Evolutionary conservation across 352 stramenopile species (phyloP), one percentile per base, ranked within the genome.

Genomic region (Phytopythium sindhum): DNA sequence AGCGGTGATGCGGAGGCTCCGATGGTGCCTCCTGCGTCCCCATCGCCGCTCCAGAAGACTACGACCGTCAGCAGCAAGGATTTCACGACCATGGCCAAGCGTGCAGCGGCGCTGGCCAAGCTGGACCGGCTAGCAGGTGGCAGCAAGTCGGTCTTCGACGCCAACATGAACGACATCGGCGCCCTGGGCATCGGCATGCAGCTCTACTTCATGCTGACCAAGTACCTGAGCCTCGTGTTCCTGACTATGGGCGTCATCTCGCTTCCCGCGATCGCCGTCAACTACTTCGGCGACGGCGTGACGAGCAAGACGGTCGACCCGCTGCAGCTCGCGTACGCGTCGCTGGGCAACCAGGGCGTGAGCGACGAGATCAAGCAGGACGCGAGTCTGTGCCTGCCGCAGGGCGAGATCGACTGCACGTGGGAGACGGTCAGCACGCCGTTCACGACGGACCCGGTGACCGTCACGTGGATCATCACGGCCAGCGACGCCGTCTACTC

Each of bases 171-270:
- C 48, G 82, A 91, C 65, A 94, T 96, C 51, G 85, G 80, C 24
- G 77, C 78, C 28, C 63, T 96, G 35, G 87, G 87, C 19, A 93
- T 96, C 44, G 87, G 85, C 14, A 75, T 96, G 68, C 78, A 90
- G 72, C 72, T 96, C 6, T 96, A 94, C 52, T 96, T 96, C 42
- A 84, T 94, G 71, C 64, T 96, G 33, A 89, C 83, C 47, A 91
- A 93, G 75, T 89, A 91, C 56, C 55, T 91, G 59, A 69, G 69
- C 33, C 66, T 85, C 23, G 67, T 71, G 7, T 92, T 96, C 57
- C 52, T 91, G 8, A n/a, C 74, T 47, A 93, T 94, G 82, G 84
- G 84, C 17, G 61, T 91, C 39, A 53, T 91, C 7, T 73, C 86
- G 19, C 60, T 93, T 19, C 86, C 84, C 1, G 65, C 68, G 3